phyloP scores from a whole-genome alignment of 176 grass and related monocot genomes.

The bread wheat (Triticum aestivum) region DNA sequence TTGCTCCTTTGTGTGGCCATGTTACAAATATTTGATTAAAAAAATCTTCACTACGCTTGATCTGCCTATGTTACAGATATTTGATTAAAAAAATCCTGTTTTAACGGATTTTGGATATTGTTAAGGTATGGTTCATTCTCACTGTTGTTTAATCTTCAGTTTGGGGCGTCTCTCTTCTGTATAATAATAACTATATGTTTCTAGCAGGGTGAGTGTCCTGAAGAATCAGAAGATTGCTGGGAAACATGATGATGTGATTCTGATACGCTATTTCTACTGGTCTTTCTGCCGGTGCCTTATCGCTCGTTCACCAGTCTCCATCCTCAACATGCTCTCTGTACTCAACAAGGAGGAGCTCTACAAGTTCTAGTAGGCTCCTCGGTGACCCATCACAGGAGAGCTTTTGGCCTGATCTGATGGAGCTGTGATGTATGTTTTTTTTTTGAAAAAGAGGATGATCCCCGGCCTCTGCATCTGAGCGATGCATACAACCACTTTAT shows the following conservation, averaged over 20 bases:
- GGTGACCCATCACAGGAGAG: no score
- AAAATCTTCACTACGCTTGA: no score
- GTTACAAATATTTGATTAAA: background rate
- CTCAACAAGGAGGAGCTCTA: no score
- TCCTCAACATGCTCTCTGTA: no score
- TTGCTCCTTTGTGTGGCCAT: background rate
- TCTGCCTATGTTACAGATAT: no score
- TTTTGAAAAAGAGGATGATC: no score
- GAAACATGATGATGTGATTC: background rate
- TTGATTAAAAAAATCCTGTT: constrained; percentile 27
- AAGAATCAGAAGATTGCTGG: constrained; percentile 62
- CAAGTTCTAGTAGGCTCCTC: no score
- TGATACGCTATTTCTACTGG: no score
- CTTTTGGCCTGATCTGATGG: no score
- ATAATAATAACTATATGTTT: background rate
- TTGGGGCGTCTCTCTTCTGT: background rate
- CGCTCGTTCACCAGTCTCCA: no score
- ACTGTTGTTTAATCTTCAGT: background rate
- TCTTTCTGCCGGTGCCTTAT: no score
- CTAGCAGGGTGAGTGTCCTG: constrained; percentile 52
- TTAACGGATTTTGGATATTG: constrained; percentile 69
- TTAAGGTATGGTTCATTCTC: constrained; percentile 47
- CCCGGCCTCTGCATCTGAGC: no score
- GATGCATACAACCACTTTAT: background rate
- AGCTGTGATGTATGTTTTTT: background rate